These are phyloP conservation scores for Ogataea nonfermentans DNA, from an alignment of 805 yeast genomes.

Conservation along the genomic window DNA sequence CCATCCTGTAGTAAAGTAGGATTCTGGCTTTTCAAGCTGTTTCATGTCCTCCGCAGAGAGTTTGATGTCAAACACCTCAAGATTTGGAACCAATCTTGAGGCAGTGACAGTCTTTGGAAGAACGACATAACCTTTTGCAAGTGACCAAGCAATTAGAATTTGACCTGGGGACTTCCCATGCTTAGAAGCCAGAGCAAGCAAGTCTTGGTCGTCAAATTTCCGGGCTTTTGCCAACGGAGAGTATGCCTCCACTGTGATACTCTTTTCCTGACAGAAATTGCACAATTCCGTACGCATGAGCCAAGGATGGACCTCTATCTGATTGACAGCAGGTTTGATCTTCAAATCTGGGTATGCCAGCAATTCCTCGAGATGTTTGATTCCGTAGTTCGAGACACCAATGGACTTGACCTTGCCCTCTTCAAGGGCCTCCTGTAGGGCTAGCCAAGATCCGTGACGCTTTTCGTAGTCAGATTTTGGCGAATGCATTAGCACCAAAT, in stretches of 20 bases:
- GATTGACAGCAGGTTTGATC: constrained; percentile 46
- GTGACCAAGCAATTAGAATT: constrained; percentile 65
- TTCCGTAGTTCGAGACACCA: constrained; percentile 66
- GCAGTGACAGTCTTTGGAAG: constrained; percentile 35
- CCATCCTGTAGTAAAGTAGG: constrained; percentile 21
- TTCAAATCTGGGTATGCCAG: constrained; percentile 44
- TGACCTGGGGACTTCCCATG: constrained; percentile 53
- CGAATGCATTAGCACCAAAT: constrained; percentile 52
- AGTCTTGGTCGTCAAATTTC: constrained; percentile 42
- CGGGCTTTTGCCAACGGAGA: constrained; percentile 61
- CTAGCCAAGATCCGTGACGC: constrained; percentile 51
- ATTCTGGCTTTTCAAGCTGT: constrained; percentile 29
- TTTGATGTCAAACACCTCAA: constrained; percentile 41
- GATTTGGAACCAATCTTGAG: constrained; percentile 42
- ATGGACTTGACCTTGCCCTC: constrained; percentile 49
- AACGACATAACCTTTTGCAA: constrained; percentile 55
- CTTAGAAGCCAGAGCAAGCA: constrained; percentile 46
- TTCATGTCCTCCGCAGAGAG: constrained; percentile 38
- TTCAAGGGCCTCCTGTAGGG: constrained; percentile 54
- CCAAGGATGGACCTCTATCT: constrained; percentile 53
- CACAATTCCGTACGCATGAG: constrained; percentile 44
- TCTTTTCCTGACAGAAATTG: constrained; percentile 42
- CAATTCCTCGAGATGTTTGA: constrained; percentile 54
- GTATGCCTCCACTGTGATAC: constrained; percentile 57
- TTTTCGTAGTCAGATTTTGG: constrained; percentile 44